phyloP scores from a whole-genome alignment of 495 filamentous ascomycete species.

The Mycothermus thermophilus region DNA sequence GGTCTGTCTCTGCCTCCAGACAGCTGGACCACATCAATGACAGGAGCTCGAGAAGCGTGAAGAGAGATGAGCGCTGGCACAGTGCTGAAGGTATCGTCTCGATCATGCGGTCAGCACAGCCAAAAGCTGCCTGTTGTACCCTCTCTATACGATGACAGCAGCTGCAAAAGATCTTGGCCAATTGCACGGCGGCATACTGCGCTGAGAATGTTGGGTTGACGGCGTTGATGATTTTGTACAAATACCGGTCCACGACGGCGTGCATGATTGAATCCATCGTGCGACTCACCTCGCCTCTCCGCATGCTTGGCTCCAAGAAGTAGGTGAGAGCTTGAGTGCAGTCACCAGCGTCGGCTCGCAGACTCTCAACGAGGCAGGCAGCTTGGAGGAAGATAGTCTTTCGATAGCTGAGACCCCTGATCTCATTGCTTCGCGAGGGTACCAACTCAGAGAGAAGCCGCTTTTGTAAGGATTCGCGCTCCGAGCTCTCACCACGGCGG shows the following conservation, averaged over 20 bases:
- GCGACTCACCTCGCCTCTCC: slow-evolving; percentile 60
- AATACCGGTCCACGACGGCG: slow-evolving; percentile 57
- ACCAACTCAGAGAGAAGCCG: slow-evolving; percentile 55
- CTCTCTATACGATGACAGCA: slow-evolving; percentile 86
- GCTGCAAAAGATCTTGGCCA: slow-evolving; percentile 67
- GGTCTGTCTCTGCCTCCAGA: slow-evolving; percentile 82
- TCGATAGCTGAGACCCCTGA: slow-evolving; percentile 67
- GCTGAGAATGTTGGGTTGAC: slow-evolving; percentile 60
- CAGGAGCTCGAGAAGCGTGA: slow-evolving; percentile 79
- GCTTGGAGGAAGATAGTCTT: slow-evolving; percentile 85
- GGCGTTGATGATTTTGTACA: slow-evolving; percentile 57
- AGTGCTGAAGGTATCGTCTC: slow-evolving; percentile 72
- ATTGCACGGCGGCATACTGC: slow-evolving; percentile 72
- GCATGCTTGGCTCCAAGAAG: slow-evolving; percentile 81
- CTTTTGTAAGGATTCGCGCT: slow-evolving; percentile 69
- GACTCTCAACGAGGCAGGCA: slow-evolving; percentile 67
- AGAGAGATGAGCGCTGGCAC: slow-evolving; percentile 78
- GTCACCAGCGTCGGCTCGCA: slow-evolving; percentile 69
- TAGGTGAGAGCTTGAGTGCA: slow-evolving; percentile 79
- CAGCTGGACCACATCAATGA: slow-evolving; percentile 92
- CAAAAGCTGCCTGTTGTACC: slow-evolving; percentile 71
- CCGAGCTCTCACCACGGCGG: slow-evolving; percentile 61
- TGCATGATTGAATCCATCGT: slow-evolving; percentile 77
- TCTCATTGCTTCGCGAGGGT: slow-evolving; percentile 58
- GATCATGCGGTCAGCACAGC: slow-evolving; percentile 74